Evolutionary conservation across 805 yeast species (phyloP).

Genomic region (Wickerhamiella azymoides): DNA sequence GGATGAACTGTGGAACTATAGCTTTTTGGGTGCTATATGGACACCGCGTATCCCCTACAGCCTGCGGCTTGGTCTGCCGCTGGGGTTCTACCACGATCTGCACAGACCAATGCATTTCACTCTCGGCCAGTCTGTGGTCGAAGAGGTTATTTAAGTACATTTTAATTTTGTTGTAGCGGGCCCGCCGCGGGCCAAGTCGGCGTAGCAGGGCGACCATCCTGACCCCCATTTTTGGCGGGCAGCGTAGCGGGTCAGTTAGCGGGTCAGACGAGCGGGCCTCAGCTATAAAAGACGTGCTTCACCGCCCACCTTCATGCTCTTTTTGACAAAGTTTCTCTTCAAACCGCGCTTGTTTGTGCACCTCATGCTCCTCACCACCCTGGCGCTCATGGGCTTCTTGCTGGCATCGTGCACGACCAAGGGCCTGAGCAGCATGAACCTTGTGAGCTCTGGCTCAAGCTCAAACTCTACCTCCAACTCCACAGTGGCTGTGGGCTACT

Average conservation of each 20-base stretch:
- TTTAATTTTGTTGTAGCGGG: neutral
- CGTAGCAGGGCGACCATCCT: no score
- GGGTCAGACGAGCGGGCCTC: no score
- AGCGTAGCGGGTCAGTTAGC: no score
- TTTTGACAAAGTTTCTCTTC: neutral
- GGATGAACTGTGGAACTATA: slow-evolving; percentile 76
- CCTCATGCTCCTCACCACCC: neutral
- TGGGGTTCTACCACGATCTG: slow-evolving; percentile 66
- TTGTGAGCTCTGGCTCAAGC: neutral
- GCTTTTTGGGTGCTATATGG: slow-evolving; percentile 81
- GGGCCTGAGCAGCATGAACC: slow-evolving; percentile 1
- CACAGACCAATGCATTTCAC: slow-evolving; percentile 82
- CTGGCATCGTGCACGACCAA: neutral
- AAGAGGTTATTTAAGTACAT: neutral
- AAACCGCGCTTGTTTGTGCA: neutral
- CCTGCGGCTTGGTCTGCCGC: slow-evolving; percentile 64
- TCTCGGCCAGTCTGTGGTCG: neutral
- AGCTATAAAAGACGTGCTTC: no score
- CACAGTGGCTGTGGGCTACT: neutral
- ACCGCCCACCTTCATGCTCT: neutral
- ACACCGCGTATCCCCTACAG: slow-evolving; percentile 43
- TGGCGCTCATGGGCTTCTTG: neutral
- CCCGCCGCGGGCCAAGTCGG: neutral
- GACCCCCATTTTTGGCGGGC: no score
- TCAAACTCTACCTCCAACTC: neutral